A percentile compares a stretch with the other conserved stretches of the same genome.
These are phyloP conservation scores for Abrus precatorius DNA, from an alignment of 306 rosid genomes.

Conservation along the genomic window DNA sequence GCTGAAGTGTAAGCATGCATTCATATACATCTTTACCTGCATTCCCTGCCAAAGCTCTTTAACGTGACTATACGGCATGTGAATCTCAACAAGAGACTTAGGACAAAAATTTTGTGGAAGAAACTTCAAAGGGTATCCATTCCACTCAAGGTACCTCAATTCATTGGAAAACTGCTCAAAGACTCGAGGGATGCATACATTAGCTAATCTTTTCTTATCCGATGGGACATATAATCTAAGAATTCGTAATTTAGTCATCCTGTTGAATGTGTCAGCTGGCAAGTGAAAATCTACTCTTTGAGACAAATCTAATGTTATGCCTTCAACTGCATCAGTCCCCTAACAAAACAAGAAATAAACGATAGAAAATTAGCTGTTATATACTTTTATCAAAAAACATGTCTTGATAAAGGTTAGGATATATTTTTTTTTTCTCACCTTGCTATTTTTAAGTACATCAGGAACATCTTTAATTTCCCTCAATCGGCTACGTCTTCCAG, in stretches of 20 bases:
- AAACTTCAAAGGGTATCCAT: neutral
- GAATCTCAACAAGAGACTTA: constrained; percentile 15
- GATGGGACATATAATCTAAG: neutral
- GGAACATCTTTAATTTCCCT: neutral
- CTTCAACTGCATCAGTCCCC: constrained; percentile 14
- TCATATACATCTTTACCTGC: constrained; percentile 9
- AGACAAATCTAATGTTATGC: constrained; percentile 11
- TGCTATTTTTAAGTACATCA: neutral
- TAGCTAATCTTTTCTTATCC: neutral
- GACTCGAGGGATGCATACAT: neutral
- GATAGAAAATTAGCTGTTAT: neutral
- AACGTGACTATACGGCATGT: constrained; percentile 4
- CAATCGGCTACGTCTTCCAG: neutral
- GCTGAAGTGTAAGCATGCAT: too few species aligned
- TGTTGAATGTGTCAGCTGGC: neutral
- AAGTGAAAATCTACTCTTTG: neutral
- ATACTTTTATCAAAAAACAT: neutral
- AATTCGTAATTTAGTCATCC: constrained; percentile 7
- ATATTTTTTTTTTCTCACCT: neutral
- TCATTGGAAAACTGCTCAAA: neutral
- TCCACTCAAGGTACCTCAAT: constrained; percentile 37
- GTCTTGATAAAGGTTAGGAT: neutral
- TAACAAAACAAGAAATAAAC: neutral
- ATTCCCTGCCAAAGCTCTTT: constrained; percentile 21
- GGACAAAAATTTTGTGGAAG: constrained; percentile 29